These are phyloP conservation scores for Candida labiduridarum DNA, from an alignment of 1,139 yeast genomes.

Conservation along the genomic window DNA sequence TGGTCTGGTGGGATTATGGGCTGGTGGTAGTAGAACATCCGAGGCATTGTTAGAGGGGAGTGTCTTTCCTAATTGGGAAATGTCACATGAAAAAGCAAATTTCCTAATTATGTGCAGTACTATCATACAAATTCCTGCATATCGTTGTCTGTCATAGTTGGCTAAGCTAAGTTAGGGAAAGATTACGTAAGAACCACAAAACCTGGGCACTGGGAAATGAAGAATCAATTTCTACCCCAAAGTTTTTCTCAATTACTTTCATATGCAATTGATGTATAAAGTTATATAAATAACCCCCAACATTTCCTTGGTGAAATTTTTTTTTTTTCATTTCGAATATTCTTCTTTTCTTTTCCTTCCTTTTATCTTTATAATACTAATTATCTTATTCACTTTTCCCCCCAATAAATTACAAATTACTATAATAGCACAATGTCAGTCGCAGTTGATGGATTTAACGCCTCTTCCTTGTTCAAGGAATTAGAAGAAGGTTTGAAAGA, in stretches of 20 bases:
- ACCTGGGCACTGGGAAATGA: too few relatives aligned
- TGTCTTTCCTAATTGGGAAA: conserved; percentile 4
- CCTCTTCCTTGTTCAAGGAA: conserved; percentile 47
- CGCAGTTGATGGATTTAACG: conserved; percentile 51
- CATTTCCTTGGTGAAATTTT: background rate
- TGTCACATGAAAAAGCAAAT: conserved; percentile 3
- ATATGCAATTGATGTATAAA: background rate
- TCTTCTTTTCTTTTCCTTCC: conserved; percentile 1
- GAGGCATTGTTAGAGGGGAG: background rate
- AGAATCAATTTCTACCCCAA: background rate
- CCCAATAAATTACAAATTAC: background rate
- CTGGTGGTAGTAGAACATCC: background rate
- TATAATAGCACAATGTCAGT: conserved; percentile 32
- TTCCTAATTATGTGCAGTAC: background rate
- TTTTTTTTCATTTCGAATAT: background rate
- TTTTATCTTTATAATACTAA: background rate
- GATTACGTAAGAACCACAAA: background rate
- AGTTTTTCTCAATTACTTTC: background rate
- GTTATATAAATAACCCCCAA: background rate
- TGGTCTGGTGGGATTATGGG: too few relatives aligned
- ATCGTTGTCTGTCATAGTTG: background rate
- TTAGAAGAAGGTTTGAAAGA: conserved; percentile 46
- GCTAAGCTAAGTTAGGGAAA: background rate
- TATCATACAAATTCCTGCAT: background rate
- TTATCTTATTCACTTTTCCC: background rate